phyloP scores from a whole-genome alignment of 192 early-diverging fungal genomes.

The Spizellomyces punctatus region DNA sequence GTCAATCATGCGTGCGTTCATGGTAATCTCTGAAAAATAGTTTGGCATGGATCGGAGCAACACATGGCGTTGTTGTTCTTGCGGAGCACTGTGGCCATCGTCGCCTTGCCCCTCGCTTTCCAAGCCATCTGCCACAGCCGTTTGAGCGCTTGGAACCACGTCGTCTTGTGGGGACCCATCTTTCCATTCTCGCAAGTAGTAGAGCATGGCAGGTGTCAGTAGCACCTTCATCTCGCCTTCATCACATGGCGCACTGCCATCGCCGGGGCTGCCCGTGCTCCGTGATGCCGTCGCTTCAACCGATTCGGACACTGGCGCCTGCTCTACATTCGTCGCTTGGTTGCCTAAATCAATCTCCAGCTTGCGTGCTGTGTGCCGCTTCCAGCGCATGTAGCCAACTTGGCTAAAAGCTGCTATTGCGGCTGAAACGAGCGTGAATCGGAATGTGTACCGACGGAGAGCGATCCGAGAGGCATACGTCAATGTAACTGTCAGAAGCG shows the following conservation, averaged over 20 bases:
- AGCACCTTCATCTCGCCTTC: conserved; percentile 24
- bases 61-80: conserved; percentile 5
- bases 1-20: conserved; percentile 29
- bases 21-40: conserved; percentile 20
- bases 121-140: not conserved
- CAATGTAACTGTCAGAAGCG: conserved; percentile 10
- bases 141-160: not conserved
- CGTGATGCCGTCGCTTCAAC: not conserved
- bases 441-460: not conserved
- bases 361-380: conserved; percentile 17
- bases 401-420: conserved; percentile 8
- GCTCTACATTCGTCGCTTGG: not conserved
- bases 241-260: not conserved
- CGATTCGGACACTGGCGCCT: not conserved
- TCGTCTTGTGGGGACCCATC: not conserved
- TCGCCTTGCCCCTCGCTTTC: not conserved
- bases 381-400: conserved; percentile 23
- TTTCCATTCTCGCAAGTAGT: conserved; percentile 26
- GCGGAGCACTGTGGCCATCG: not conserved
- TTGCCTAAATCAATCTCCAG: conserved; percentile 7
- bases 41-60: conserved; percentile 15
- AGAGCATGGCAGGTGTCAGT: conserved; percentile 25
- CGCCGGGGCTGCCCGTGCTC: not conserved
- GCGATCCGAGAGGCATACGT: conserved; percentile 8
- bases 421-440: not conserved